These are phyloP conservation scores for Eustoma russellianum DNA, from an alignment of 257 asterid genomes.

Conservation along the genomic window DNA sequence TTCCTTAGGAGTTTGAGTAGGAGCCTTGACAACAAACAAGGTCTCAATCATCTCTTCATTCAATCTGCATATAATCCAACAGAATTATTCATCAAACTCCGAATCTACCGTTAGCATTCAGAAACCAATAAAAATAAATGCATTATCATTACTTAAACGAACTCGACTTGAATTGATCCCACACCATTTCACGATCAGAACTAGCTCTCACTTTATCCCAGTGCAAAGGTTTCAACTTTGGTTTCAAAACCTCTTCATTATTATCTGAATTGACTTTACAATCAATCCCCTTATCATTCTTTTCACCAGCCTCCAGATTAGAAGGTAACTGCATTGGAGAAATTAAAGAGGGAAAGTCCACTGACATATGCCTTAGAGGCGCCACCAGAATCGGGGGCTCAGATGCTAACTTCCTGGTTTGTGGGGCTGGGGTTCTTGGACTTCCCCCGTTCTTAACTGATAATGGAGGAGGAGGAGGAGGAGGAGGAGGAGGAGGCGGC, in stretches of 20 bases:
- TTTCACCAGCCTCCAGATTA: conserved; percentile 19
- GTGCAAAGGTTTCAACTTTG: conserved; percentile 85
- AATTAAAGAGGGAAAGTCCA: conserved; percentile 30
- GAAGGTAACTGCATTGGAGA: conserved; percentile 57
- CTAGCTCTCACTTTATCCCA: conserved; percentile 98
- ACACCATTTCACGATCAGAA: conserved; percentile 91
- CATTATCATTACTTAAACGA: conserved; percentile 58
- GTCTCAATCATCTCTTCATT: conserved; percentile 97
- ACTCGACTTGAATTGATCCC: conserved; percentile 89
- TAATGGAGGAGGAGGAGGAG: conserved; percentile 39
- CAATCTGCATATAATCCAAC: conserved; percentile 44
- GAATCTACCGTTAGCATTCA: neutral
- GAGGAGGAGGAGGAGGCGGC: conserved; percentile 51
- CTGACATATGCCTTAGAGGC: conserved; percentile 36
- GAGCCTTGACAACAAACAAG: conserved; percentile 61
- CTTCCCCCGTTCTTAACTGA: conserved; percentile 47
- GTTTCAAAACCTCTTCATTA: conserved; percentile 54
- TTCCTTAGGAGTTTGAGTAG: conserved; percentile 53
- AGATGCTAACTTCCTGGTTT: conserved; percentile 16
- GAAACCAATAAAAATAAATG: conserved; percentile 1
- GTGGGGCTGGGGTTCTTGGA: conserved; percentile 56
- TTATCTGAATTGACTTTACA: conserved; percentile 14
- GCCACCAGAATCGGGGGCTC: conserved; percentile 38
- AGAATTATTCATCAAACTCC: neutral
- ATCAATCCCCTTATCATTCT: conserved; percentile 16